Evolutionary conservation across 768 basidiomycete species (phyloP).

Genomic region (Tulasnella sp.): DNA sequence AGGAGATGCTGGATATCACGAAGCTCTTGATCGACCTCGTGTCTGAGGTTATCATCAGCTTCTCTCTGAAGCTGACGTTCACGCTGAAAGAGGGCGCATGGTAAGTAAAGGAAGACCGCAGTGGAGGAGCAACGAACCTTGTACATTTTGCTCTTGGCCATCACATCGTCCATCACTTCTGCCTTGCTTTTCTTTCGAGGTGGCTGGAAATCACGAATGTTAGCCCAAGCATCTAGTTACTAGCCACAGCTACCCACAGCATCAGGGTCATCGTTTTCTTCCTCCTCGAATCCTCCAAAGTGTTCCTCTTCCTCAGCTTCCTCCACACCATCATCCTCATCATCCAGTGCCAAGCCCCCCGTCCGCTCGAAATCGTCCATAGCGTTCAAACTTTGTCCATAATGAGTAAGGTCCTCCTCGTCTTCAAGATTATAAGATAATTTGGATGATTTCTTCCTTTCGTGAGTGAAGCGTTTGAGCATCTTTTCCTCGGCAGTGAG

Average conservation of each 20-base stretch:
- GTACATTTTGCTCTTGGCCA: slow-evolving; percentile 94
- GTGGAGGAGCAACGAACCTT: slow-evolving; percentile 49
- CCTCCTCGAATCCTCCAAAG: slow-evolving; percentile 84
- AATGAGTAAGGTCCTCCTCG: slow-evolving; percentile 87
- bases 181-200: slow-evolving; percentile 85
- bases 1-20: slow-evolving; percentile 73
- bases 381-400: slow-evolving; percentile 81
- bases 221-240: slow-evolving; percentile 12
- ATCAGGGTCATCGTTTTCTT: slow-evolving; percentile 50
- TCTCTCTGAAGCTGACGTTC: slow-evolving; percentile 85
- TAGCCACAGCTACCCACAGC: slow-evolving; percentile 35
- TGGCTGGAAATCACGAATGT: slow-evolving; percentile 46
- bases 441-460: slow-evolving; percentile 74
- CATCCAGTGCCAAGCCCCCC: slow-evolving; percentile 57
- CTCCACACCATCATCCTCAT: slow-evolving; percentile 58
- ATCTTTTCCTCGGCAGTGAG: slow-evolving; percentile 96
- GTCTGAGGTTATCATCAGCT: slow-evolving; percentile 77
- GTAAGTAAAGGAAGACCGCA: slow-evolving; percentile 6
- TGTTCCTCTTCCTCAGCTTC: slow-evolving; percentile 60
- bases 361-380: slow-evolving; percentile 78
- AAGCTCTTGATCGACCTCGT: slow-evolving; percentile 85
- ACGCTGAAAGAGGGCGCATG: slow-evolving; percentile 46
- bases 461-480: slow-evolving; percentile 91
- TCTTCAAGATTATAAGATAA: slow-evolving; percentile 83
- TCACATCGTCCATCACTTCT: slow-evolving; percentile 97